Evolutionary conservation across 371 early-diverging fungal species (phyloP).

Genomic region (Saksenaea vasiformis): DNA sequence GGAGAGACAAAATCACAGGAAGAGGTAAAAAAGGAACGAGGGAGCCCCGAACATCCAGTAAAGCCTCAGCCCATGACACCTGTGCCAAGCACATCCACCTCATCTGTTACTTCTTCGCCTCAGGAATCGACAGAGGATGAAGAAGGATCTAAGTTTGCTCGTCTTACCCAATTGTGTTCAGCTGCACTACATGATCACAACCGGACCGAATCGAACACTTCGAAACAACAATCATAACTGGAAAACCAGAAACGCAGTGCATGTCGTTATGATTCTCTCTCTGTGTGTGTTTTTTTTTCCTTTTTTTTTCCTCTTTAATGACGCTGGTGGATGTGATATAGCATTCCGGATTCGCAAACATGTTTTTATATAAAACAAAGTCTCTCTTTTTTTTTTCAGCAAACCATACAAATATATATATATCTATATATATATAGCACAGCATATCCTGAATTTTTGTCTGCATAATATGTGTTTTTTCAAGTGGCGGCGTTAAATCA

Average conservation of each 20-base stretch:
- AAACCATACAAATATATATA: not conserved
- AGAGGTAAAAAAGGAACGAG: not conserved
- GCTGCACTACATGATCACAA: conserved; percentile 39
- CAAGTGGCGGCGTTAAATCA: too few species aligned
- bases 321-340: not conserved
- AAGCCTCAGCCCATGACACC: conserved; percentile 37
- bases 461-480: too few species aligned
- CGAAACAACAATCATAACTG: conserved; percentile 13
- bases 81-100: conserved; percentile 40
- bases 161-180: conserved; percentile 45
- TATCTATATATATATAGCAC: too few species aligned
- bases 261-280: not conserved
- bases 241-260: conserved; percentile 3
- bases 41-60: conserved; percentile 14
- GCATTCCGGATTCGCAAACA: not conserved
- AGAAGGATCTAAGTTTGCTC: conserved; percentile 35
- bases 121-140: conserved; percentile 34
- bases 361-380: conserved; percentile 8
- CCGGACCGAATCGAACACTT: conserved; percentile 5
- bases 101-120: conserved; percentile 40
- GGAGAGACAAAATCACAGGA: not conserved
- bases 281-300: conserved; percentile 1
- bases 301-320: conserved; percentile 5
- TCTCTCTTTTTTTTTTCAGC: not conserved
- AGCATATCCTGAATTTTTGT: too few species aligned